Evolutionary conservation across 768 basidiomycete species (phyloP).

Genomic region (Panus rudis): DNA sequence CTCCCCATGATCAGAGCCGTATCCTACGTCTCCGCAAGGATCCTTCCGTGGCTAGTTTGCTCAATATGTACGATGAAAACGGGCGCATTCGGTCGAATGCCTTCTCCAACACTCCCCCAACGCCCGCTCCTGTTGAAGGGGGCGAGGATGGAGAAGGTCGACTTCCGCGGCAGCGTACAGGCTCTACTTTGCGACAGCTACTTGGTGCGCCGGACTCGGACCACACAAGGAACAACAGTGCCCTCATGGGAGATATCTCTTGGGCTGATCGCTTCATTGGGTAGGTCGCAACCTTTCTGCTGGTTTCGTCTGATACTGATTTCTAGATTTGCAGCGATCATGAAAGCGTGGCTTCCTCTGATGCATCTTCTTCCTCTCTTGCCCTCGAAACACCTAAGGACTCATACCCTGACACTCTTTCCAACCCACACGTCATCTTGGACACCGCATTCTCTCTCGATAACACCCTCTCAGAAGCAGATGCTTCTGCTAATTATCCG

Average conservation of each 20-base stretch:
- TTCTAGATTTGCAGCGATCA: not conserved
- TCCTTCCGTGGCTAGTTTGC: conserved; percentile 69
- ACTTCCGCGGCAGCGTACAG: conserved; percentile 51
- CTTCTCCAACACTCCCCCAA: conserved; percentile 57
- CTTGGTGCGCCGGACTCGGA: conserved; percentile 44
- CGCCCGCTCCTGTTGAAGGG: conserved; percentile 17
- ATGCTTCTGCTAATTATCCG: conserved; percentile 29
- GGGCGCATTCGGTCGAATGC: conserved; percentile 53
- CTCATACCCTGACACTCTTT: conserved; percentile 28
- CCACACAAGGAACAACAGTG: conserved; percentile 27
- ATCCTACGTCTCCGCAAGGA: conserved; percentile 60
- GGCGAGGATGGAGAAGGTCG: conserved; percentile 31
- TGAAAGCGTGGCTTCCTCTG: conserved; percentile 8
- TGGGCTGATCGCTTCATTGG: conserved; percentile 67
- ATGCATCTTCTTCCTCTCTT: conserved; percentile 39
- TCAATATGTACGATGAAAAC: conserved; percentile 68
- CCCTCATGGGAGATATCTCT: conserved; percentile 66
- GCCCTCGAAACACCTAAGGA: conserved; percentile 46
- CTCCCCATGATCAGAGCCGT: conserved; percentile 42
- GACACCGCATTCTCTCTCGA: conserved; percentile 40
- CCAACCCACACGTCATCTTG: conserved; percentile 14
- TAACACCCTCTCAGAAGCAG: conserved; percentile 35
- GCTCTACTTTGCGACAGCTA: conserved; percentile 69
- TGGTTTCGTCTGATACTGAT: no score
- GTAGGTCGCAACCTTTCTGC: not conserved